Evolutionary conservation across 768 basidiomycete species (phyloP).

Genomic region (Epithele typhae): DNA sequence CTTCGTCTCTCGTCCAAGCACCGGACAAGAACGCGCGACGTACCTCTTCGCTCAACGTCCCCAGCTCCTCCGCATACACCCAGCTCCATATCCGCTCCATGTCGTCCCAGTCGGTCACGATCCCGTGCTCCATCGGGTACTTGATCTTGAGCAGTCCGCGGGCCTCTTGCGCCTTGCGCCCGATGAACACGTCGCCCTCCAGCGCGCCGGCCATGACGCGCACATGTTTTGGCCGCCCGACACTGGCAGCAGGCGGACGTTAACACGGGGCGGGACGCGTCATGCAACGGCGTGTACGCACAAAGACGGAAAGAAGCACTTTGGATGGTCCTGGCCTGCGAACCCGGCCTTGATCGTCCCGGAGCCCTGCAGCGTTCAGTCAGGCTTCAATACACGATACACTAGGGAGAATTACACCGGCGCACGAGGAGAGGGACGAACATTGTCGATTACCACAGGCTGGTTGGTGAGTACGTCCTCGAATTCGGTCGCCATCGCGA

Average conservation of each 20-base stretch:
- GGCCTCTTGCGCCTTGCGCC: constrained; percentile 91
- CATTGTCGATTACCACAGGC: constrained; percentile 98
- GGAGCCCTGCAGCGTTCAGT: constrained; percentile 63
- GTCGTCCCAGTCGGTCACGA: constrained; percentile 99
- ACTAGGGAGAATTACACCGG: no score
- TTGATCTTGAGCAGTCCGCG: constrained; percentile 95
- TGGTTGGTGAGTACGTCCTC: constrained; percentile 97
- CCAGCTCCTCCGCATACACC: constrained; percentile 94
- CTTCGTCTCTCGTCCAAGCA: not conserved
- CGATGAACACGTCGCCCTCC: constrained; percentile 96
- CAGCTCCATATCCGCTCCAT: constrained; percentile 99
- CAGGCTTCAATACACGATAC: no score
- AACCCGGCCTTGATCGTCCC: constrained; percentile 99
- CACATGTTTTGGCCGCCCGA: constrained; percentile 95
- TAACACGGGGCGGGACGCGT: no score
- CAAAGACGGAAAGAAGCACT: constrained; percentile 99
- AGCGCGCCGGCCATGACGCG: constrained; percentile 97
- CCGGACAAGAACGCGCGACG: constrained; percentile 14
- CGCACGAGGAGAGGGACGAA: constrained; percentile 35
- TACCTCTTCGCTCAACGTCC: constrained; percentile 96
- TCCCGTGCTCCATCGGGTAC: constrained; percentile 99
- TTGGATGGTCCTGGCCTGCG: constrained; percentile 97
- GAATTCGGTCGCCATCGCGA: constrained; percentile 75
- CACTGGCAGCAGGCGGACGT: no score
- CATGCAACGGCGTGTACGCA: no score